phyloP scores from a whole-genome alignment of 495 filamentous ascomycete genomes.

The Bacidia gigantensis region DNA sequence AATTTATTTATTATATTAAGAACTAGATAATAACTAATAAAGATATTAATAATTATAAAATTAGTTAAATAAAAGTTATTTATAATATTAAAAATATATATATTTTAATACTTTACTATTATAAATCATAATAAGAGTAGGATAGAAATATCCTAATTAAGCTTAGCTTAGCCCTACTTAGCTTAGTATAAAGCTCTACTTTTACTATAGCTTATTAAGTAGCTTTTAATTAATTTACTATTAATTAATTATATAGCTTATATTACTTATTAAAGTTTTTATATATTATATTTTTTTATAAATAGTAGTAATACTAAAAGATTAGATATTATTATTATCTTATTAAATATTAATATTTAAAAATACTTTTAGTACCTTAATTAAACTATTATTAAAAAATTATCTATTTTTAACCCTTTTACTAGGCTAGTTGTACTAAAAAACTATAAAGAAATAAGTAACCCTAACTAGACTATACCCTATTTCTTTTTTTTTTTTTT shows the following conservation, averaged over 20 bases:
- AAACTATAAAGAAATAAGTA: no score
- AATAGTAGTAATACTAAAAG: not conserved
- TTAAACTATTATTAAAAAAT: no score
- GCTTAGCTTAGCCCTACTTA: slow-evolving; percentile 7
- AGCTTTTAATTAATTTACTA: not conserved
- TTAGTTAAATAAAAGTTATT: not conserved
- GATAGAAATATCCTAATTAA: slow-evolving; percentile 1
- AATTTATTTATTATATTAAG: not conserved
- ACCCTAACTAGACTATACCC: no score
- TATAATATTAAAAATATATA: slow-evolving; percentile 4
- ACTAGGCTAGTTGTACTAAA: no score
- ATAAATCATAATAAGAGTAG: not conserved
- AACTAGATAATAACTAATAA: not conserved
- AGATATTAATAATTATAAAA: not conserved
- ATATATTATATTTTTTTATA: not conserved
- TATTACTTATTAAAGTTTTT: not conserved
- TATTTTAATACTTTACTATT: slow-evolving; percentile 3
- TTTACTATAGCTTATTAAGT: not conserved
- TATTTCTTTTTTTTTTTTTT: no score
- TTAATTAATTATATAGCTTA: not conserved
- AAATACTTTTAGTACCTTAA: no score
- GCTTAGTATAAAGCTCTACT: not conserved
- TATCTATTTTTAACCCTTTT: no score
- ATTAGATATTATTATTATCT: not conserved
- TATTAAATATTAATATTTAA: not conserved